Evolutionary conservation across 345 rosid species (phyloP), one percentile per base, ranked within the genome.

Genomic region (Ceriops tagal): DNA sequence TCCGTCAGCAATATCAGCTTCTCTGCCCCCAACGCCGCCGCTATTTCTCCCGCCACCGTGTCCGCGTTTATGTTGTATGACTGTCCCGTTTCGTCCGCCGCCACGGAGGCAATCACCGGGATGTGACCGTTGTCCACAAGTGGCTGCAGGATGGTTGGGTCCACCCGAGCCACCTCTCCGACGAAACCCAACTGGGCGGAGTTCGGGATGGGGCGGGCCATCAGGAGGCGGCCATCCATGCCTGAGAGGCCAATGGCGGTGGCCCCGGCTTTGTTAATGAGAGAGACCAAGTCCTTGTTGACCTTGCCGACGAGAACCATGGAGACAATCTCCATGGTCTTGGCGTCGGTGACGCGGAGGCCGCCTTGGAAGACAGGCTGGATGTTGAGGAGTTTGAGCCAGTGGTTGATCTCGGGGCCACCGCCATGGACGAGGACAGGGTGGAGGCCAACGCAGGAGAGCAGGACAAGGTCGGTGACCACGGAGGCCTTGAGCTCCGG

Each of bases 291-390:
- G 65, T 84, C 86, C 72, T 93, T 93, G 69, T 93, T 91, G 15
- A 93, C 98, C 55, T 85, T 89, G 0, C 98, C 97, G 9, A 91
- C 89, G 34, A 93, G 71, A 24, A 93, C 98, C 98, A 91, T 93
- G 5, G 98, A 93, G 24, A 93, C 98, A 57, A 89, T 86, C 79
- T 93, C 96, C 98, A 93, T 91, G 8, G 98, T 93, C 89, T 96
- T 35, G 47, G 95, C 91, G 69, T 93, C 96, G 4, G 98, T 91
- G 30, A 88, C 90, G 10, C 98, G 92, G 37, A 93, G 91, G 8
- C 97, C 97, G 19, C 89, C 91, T 22, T 72, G 90, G 69, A 90
- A 92, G 72, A 83, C 81, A 10, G 97, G 88, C 71, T 73, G 66
- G 53, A 92, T 90, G 65, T 88, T 72, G 65, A 90, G 92, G 52